Conservation (phyloP, 1,139 yeast species). For the Yamadazyma jaroonii region DNA sequence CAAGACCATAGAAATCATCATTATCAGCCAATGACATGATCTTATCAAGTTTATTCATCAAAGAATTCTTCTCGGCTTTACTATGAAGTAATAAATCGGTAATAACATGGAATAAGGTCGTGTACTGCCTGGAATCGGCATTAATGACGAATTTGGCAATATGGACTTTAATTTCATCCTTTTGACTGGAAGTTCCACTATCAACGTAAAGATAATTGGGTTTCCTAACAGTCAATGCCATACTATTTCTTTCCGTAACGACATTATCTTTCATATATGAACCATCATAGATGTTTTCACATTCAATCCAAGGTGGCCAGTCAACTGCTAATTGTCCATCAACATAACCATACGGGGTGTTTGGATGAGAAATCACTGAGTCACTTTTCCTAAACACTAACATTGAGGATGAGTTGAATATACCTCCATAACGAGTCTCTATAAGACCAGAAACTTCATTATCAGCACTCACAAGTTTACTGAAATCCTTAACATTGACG, state of each 20-base stretch:
- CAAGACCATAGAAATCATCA: conserved; percentile 56
- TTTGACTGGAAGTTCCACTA: conserved; percentile 16
- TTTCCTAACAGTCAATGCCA: conserved; percentile 57
- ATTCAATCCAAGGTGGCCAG: conserved; percentile 88
- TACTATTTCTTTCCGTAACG: conserved; percentile 62
- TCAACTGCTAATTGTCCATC: conserved; percentile 19
- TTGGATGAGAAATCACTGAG: conserved; percentile 19
- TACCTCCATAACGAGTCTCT: conserved; percentile 70
- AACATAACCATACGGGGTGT: conserved; percentile 24
- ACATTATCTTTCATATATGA: conserved; percentile 52
- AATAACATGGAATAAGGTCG: conserved; percentile 59
- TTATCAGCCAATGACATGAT: conserved; percentile 68
- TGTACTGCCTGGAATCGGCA: conserved; percentile 74
- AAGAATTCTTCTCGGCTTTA: conserved; percentile 57
- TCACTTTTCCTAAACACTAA: conserved; percentile 57
- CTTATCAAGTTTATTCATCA: conserved; percentile 61
- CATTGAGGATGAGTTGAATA: conserved; percentile 66
- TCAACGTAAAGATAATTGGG: conserved; percentile 59
- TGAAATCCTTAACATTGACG: conserved; percentile 50
- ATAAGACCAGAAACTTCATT: conserved; percentile 45
- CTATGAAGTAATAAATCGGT: conserved; percentile 65
- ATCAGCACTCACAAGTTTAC: conserved; percentile 37
- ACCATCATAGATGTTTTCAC: conserved; percentile 73
- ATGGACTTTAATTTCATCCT: conserved; percentile 46
- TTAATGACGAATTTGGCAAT: conserved; percentile 67